Conservation (phyloP, 1,284 basidiomycete species). For the Flammula alnicola region DNA sequence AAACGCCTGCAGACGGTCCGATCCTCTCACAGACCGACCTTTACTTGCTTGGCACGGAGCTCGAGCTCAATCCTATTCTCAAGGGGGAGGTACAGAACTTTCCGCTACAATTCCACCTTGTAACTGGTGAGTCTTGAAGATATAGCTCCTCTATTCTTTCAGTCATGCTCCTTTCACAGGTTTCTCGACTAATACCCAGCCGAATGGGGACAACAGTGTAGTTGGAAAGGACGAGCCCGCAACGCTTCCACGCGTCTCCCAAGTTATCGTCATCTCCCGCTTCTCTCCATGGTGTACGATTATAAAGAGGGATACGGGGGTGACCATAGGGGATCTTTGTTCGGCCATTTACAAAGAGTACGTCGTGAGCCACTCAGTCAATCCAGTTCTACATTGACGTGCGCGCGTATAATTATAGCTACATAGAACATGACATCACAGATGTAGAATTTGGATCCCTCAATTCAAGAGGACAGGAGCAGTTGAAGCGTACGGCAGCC, state of each 20-base stretch:
- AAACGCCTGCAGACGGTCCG: slow-evolving; percentile 64
- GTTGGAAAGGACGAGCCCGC: slow-evolving; percentile 75
- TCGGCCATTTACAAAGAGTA: slow-evolving; percentile 72
- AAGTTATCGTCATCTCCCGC: slow-evolving; percentile 75
- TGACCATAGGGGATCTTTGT: slow-evolving; percentile 75
- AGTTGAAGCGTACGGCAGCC: slow-evolving; percentile 62
- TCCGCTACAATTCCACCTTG: slow-evolving; percentile 73
- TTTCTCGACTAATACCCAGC: slow-evolving; percentile 4
- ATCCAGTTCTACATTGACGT: no score
- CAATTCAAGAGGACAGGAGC: slow-evolving; percentile 67
- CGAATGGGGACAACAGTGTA: slow-evolving; percentile 55
- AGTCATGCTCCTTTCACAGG: neutral
- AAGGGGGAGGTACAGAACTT: slow-evolving; percentile 51
- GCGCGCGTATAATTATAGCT: slow-evolving; percentile 50
- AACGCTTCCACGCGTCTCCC: slow-evolving; percentile 75
- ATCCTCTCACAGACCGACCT: slow-evolving; percentile 76
- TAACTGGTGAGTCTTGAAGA: slow-evolving; percentile 50
- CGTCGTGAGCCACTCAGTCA: no score
- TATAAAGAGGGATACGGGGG: slow-evolving; percentile 71
- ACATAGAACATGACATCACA: slow-evolving; percentile 67
- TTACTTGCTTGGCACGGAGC: slow-evolving; percentile 68
- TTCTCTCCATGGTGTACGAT: slow-evolving; percentile 80
- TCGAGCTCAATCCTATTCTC: slow-evolving; percentile 75
- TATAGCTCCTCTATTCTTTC: neutral
- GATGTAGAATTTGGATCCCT: slow-evolving; percentile 67